phyloP scores from a whole-genome alignment of 2,329 filamentous ascomycete genomes.

The Arthrinium phaeospermum region DNA sequence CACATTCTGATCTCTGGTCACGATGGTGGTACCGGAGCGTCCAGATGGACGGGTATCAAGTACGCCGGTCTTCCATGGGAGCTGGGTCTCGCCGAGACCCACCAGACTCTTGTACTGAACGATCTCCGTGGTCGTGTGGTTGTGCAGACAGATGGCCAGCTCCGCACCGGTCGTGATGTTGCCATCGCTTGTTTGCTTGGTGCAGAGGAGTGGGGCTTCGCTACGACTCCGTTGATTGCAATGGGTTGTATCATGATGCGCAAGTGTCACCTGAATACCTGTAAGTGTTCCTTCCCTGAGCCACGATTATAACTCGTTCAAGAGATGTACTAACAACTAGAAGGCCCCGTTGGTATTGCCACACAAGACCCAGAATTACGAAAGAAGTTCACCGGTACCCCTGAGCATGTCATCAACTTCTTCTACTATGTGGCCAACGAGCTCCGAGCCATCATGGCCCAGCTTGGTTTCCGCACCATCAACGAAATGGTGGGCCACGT shows the following conservation, averaged over 20 bases:
- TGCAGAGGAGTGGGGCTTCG: constrained; percentile 98
- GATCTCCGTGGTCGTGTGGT: constrained; percentile 94
- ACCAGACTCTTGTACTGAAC: constrained; percentile 94
- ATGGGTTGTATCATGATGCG: constrained; percentile 98
- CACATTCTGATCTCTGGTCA: constrained; percentile 97
- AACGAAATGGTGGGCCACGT: constrained; percentile 98
- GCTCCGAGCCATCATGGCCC: constrained; percentile 95
- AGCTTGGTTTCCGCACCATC: constrained; percentile 90
- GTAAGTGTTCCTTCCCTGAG: constrained; percentile 3
- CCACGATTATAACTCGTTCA: neutral
- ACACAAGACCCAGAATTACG: constrained; percentile 94
- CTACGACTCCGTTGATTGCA: constrained; percentile 90
- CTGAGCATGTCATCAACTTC: constrained; percentile 98
- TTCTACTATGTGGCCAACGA: constrained; percentile 98
- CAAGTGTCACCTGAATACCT: constrained; percentile 62
- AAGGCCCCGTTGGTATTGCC: constrained; percentile 76
- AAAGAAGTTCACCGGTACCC: constrained; percentile 91
- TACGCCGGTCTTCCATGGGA: constrained; percentile 98
- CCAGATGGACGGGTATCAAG: constrained; percentile 98
- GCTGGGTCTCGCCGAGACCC: constrained; percentile 92
- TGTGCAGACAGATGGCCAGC: constrained; percentile 94
- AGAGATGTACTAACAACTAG: too few species aligned
- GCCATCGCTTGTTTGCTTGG: constrained; percentile 93
- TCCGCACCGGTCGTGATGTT: constrained; percentile 90
- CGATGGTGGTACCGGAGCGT: constrained; percentile 95